A percentile compares a stretch with the other conserved stretches of the same genome.
Conservation (phyloP, 495 filamentous ascomycete species). For the Pyronema domesticum region DNA sequence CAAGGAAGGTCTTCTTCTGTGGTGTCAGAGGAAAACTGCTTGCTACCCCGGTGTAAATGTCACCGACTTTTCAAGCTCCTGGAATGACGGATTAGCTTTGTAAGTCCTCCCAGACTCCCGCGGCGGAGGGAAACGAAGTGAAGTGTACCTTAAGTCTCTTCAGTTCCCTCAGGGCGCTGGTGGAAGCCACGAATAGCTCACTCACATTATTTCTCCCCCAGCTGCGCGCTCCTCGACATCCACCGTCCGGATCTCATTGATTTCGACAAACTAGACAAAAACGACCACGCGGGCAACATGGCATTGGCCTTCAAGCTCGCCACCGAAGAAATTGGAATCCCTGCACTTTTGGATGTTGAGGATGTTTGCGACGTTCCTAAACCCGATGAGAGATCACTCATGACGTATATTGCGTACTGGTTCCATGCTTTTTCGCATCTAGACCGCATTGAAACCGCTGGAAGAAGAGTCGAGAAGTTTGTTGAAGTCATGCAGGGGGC, state of each 20-base stretch:
- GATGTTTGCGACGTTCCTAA: slow-evolving; percentile 94
- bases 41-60: slow-evolving; percentile 96
- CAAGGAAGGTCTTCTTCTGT: slow-evolving; percentile 83
- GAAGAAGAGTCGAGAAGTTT: slow-evolving; percentile 91
- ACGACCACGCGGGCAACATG: slow-evolving; percentile 91
- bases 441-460: slow-evolving; percentile 94
- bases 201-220: slow-evolving; percentile 5
- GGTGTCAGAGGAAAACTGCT: slow-evolving; percentile 96
- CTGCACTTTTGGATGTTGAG: slow-evolving; percentile 86
- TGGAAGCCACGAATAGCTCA: not conserved
- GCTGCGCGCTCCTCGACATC: slow-evolving; percentile 85
- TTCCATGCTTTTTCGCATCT: slow-evolving; percentile 98
- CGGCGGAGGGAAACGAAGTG: not conserved
- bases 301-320: slow-evolving; percentile 93
- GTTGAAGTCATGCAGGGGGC: slow-evolving; percentile 98
- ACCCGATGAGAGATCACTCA: slow-evolving; percentile 87
- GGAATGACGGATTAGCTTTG: slow-evolving; percentile 95
- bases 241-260: slow-evolving; percentile 95
- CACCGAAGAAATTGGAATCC: slow-evolving; percentile 89
- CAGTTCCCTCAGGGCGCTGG: slow-evolving; percentile 1
- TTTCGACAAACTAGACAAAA: slow-evolving; percentile 84
- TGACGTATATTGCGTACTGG: slow-evolving; percentile 99
- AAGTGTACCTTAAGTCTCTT: not conserved
- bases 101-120: slow-evolving; percentile 15
- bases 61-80: slow-evolving; percentile 80